A percentile compares a stretch with the other conserved stretches of the same genome.
These are phyloP conservation scores for Aspergillus pseudoviridinutans DNA, from an alignment of 2,329 filamentous ascomycete genomes.

Conservation along the genomic window DNA sequence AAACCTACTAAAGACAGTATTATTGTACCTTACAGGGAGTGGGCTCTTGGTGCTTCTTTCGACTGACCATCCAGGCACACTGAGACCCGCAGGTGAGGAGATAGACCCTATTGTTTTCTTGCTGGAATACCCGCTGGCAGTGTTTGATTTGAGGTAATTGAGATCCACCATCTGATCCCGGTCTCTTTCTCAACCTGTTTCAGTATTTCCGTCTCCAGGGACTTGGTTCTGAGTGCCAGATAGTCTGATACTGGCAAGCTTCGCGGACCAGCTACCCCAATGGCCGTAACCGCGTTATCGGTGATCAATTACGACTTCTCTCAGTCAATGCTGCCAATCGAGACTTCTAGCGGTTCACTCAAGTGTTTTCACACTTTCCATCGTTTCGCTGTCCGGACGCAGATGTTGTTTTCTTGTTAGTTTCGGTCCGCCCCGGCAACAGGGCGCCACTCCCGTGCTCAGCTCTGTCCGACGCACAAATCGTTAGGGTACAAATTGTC, in stretches of 20 bases:
- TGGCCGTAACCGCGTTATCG: background rate
- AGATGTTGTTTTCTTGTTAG: background rate
- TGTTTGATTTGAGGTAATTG: background rate
- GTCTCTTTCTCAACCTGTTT: no score
- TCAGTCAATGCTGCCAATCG: background rate
- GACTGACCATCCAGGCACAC: background rate
- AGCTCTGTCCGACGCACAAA: background rate
- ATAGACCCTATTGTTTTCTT: background rate
- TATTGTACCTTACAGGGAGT: background rate
- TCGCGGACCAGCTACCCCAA: background rate
- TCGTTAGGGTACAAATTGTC: background rate
- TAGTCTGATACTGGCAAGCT: background rate
- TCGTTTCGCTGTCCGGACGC: background rate
- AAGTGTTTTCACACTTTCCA: background rate
- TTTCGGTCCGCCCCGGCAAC: slow-evolving; percentile 10
- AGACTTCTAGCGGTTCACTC: background rate
- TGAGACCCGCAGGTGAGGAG: background rate
- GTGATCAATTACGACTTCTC: background rate
- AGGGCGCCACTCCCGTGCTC: slow-evolving; percentile 8
- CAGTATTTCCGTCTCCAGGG: background rate
- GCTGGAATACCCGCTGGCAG: background rate
- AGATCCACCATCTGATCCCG: background rate
- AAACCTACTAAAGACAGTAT: no score
- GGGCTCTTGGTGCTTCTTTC: background rate
- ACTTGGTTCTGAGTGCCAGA: background rate